These are phyloP conservation scores for Dictyostelium firmibasis DNA, from an alignment of 78 protist genomes.

Conservation along the genomic window DNA sequence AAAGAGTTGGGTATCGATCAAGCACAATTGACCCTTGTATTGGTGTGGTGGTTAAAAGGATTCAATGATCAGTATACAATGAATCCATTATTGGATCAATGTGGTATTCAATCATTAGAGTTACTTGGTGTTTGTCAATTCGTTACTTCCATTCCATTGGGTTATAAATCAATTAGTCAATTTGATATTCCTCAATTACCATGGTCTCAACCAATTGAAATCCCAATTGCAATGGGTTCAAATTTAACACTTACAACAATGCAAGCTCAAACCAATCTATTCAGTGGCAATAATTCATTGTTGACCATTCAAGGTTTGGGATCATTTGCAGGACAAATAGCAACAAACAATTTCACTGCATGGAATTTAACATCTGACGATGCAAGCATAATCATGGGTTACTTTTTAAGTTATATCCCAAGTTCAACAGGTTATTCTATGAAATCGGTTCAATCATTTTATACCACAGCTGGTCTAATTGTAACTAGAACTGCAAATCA, in stretches of 20 bases:
- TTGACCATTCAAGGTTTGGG: background rate
- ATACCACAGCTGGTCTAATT: background rate
- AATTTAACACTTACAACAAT: background rate
- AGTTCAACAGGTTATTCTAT: background rate
- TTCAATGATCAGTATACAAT: background rate
- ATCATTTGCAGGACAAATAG: background rate
- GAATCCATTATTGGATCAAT: background rate
- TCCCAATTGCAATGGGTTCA: background rate
- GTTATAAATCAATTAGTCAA: background rate
- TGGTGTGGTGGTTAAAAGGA: background rate
- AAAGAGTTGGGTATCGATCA: background rate
- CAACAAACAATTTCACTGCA: background rate
- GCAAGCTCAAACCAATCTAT: background rate
- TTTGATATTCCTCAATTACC: background rate
- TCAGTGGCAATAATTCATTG: background rate
- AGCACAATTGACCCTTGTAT: background rate
- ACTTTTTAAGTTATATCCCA: background rate
- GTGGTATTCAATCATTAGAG: background rate
- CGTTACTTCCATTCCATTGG: background rate
- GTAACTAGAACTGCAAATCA: background rate
- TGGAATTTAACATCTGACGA: background rate
- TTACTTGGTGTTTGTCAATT: conserved; percentile 25
- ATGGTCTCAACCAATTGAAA: background rate
- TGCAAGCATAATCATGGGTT: background rate
- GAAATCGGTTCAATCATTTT: background rate